Evolutionary conservation across 2,329 filamentous ascomycete species (phyloP).

Genomic region (Fusarium cyanostomum): DNA sequence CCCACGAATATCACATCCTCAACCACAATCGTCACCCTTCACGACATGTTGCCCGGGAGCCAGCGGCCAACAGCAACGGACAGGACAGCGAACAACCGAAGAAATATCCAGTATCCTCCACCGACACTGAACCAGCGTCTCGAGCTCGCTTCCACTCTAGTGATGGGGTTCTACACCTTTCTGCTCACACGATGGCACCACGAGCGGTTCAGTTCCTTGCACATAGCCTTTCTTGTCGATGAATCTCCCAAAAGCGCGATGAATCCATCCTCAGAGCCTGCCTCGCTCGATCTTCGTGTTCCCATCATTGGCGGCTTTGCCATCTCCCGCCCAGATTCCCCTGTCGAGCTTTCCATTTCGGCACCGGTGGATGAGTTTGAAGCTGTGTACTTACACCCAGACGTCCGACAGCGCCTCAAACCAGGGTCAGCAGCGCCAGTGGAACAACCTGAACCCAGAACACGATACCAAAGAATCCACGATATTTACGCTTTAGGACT

Average conservation of each 20-base stretch:
- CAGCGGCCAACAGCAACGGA: neutral
- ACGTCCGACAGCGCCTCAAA: neutral
- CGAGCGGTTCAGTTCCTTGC: slow-evolving; percentile 2
- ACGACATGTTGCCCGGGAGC: neutral
- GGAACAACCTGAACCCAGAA: neutral
- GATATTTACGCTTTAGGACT: slow-evolving; percentile 2
- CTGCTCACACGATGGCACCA: slow-evolving; percentile 1
- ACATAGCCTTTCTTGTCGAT: neutral
- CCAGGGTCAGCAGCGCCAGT: neutral
- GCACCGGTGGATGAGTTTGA: neutral
- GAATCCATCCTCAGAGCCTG: neutral
- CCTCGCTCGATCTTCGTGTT: neutral
- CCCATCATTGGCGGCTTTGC: slow-evolving; percentile 1
- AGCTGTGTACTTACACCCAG: neutral
- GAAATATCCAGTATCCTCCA: neutral
- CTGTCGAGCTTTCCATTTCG: neutral
- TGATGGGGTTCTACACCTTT: neutral
- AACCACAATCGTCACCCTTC: neutral
- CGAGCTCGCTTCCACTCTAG: neutral
- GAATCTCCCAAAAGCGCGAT: neutral
- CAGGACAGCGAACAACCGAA: neutral
- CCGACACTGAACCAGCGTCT: neutral
- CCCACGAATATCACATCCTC: neutral
- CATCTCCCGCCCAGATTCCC: neutral
- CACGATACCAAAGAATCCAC: neutral